Conservation (phyloP, 2,329 filamentous ascomycete species). For the Penicillium griseofulvum region DNA sequence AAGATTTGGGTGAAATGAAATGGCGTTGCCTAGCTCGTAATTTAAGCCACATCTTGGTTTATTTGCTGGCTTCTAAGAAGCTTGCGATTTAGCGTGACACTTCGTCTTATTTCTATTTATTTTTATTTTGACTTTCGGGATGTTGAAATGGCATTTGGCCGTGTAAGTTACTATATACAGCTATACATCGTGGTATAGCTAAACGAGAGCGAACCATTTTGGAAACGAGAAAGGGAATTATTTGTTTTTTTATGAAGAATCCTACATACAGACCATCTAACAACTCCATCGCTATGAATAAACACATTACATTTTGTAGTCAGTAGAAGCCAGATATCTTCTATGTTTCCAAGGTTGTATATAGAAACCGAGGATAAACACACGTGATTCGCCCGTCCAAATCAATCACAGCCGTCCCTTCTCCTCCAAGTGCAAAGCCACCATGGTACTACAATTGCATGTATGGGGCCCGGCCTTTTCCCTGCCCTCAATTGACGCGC, state of each 20-base stretch:
- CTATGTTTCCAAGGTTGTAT: too few species aligned
- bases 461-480: slow-evolving; percentile 88
- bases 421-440: slow-evolving; percentile 21
- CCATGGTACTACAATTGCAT: slow-evolving; percentile 70
- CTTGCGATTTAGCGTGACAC: neutral
- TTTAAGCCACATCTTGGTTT: neutral
- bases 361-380: slow-evolving; percentile 9
- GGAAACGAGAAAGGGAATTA: neutral
- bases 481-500: slow-evolving; percentile 84
- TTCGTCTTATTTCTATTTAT: neutral
- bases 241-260: neutral
- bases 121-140: neutral
- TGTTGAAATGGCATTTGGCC: neutral
- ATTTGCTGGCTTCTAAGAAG: neutral
- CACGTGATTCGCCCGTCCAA: slow-evolving; percentile 25
- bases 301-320: neutral
- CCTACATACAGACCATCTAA: neutral
- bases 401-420: slow-evolving; percentile 12
- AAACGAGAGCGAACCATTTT: neutral
- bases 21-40: slow-evolving; percentile 1
- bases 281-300: neutral
- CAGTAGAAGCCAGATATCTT: neutral
- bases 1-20: neutral
- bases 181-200: neutral
- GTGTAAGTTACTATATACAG: neutral